Evolutionary conservation across 176 grass and related monocot genomes (phyloP).

Genomic region (Carex kokanica): DNA sequence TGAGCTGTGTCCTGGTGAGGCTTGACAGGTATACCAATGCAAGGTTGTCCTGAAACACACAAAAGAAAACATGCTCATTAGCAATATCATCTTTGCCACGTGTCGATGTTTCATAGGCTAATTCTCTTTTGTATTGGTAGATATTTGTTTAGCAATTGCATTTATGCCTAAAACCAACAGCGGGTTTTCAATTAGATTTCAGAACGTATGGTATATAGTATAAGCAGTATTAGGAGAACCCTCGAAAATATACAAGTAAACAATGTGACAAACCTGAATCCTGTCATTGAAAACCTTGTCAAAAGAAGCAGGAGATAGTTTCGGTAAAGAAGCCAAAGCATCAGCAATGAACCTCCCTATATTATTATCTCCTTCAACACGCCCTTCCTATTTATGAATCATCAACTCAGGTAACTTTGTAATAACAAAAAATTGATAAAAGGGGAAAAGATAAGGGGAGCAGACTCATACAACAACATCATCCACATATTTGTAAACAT

Average conservation of each 20-base stretch:
- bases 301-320: constrained; percentile 69
- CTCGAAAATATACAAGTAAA: background rate
- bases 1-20: constrained; percentile 83
- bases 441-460: background rate
- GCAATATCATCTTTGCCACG: background rate
- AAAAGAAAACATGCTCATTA: background rate
- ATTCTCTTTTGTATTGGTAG: background rate
- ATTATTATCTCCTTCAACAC: constrained; percentile 56
- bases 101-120: too few relatives aligned
- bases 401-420: background rate
- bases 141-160: background rate
- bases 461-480: constrained; percentile 70
- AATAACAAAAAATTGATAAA: background rate
- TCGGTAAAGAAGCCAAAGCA: constrained; percentile 63
- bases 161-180: background rate
- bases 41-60: constrained; percentile 62
- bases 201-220: background rate
- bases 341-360: constrained; percentile 69
- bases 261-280: constrained; percentile 54
- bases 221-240: too few relatives aligned
- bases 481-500: constrained; percentile 90
- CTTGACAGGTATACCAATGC: constrained; percentile 81
- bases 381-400: constrained; percentile 50
- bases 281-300: constrained; percentile 89
- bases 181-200: background rate